Conservation (phyloP, 1,139 yeast species). For the Kodamaea derodonti region DNA sequence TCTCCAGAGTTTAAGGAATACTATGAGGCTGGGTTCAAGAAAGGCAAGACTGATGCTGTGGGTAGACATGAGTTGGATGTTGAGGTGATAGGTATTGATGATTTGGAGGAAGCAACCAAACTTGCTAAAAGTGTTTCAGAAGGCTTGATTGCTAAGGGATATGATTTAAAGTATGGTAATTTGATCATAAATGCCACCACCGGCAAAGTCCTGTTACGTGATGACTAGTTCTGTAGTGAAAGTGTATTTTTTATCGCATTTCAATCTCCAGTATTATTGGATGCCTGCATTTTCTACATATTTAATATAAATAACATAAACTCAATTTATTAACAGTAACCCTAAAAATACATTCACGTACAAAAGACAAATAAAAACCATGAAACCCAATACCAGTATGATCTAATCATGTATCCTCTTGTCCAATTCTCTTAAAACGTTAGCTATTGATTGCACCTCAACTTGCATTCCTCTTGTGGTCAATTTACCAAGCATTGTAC, state of each 20-base stretch:
- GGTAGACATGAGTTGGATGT: constrained; percentile 20
- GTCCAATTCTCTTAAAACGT: constrained; percentile 75
- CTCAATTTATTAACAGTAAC: no score
- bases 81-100: constrained; percentile 38
- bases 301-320: no score
- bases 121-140: constrained; percentile 36
- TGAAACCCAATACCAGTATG: constrained; percentile 1
- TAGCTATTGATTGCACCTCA: constrained; percentile 83
- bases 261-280: no score
- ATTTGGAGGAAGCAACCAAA: constrained; percentile 29
- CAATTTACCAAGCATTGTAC: constrained; percentile 68
- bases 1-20: constrained; percentile 5
- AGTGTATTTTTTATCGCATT: no score
- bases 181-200: constrained; percentile 35
- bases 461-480: constrained; percentile 85
- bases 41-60: background rate
- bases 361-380: background rate
- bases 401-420: constrained; percentile 52
- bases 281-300: no score
- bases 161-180: constrained; percentile 34
- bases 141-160: constrained; percentile 31
- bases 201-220: constrained; percentile 1
- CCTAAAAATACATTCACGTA: no score
- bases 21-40: constrained; percentile 11
- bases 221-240: no score